phyloP scores from a whole-genome alignment of 306 rosid species.

The Gynostemma pentaphyllum region DNA sequence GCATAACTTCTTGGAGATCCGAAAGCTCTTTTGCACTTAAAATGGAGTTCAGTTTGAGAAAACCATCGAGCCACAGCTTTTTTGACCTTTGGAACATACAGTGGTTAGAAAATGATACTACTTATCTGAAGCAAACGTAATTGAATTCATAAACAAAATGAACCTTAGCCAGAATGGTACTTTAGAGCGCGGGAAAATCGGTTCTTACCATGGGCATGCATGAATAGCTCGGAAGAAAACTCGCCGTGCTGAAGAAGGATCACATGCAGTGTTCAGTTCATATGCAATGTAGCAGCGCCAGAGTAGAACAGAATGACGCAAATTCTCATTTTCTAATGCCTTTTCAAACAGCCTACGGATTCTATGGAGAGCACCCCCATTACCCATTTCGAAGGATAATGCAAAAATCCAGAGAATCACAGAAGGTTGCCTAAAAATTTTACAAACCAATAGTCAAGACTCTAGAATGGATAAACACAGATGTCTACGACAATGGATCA shows the following conservation, averaged over 20 bases:
- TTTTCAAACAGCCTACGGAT: constrained; percentile 81
- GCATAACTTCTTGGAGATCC: constrained; percentile 97
- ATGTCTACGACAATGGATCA: not conserved
- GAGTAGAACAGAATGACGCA: constrained; percentile 57
- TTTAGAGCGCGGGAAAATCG: constrained; percentile 1
- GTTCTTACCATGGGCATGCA: constrained; percentile 86
- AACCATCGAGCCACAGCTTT: constrained; percentile 87
- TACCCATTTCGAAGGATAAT: constrained; percentile 62
- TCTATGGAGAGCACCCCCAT: constrained; percentile 62
- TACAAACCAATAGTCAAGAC: constrained; percentile 2
- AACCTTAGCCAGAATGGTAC: not conserved
- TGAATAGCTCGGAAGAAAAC: constrained; percentile 91
- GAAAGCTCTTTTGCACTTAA: constrained; percentile 79
- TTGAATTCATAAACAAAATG: not conserved
- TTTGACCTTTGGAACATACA: constrained; percentile 54
- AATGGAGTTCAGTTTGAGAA: constrained; percentile 48
- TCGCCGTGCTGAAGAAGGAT: constrained; percentile 66
- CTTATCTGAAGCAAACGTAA: not conserved
- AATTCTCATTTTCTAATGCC: constrained; percentile 48
- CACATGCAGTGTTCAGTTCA: constrained; percentile 41
- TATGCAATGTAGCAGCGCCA: constrained; percentile 83
- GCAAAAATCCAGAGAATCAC: constrained; percentile 69
- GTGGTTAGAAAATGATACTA: not conserved
- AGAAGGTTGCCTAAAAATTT: constrained; percentile 68
- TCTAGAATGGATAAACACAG: not conserved